Evolutionary conservation across 805 yeast species (phyloP).

Genomic region (Starmerella ratchasimensis): DNA sequence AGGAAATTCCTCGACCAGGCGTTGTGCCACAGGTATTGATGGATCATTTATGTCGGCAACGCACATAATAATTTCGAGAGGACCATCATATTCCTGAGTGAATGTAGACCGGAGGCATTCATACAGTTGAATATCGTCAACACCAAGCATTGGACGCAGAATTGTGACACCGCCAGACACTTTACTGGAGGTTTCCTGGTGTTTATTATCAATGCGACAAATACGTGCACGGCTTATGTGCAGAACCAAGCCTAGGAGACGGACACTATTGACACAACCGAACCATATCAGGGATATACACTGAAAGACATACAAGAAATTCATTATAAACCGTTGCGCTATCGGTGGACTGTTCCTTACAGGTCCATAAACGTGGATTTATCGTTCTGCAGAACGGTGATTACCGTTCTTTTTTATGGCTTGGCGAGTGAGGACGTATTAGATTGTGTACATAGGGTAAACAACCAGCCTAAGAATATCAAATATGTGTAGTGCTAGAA

Average conservation of each 20-base stretch:
- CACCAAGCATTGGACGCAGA: constrained; percentile 68
- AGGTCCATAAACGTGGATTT: too few species aligned
- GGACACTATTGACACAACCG: constrained; percentile 5
- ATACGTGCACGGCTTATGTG: constrained; percentile 4
- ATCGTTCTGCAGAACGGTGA: too few species aligned
- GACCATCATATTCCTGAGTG: constrained; percentile 44
- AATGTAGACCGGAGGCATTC: constrained; percentile 56
- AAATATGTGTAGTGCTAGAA: too few species aligned
- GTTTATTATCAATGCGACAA: background rate
- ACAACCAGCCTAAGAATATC: too few species aligned
- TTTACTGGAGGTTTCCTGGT: too few species aligned
- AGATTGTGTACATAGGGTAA: too few species aligned
- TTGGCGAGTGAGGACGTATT: too few species aligned
- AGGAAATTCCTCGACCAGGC: constrained; percentile 41
- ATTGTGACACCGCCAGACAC: constrained; percentile 49
- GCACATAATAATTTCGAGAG: constrained; percentile 65
- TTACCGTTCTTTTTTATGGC: too few species aligned
- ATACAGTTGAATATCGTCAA: constrained; percentile 57
- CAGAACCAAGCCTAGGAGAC: constrained; percentile 6
- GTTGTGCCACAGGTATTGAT: constrained; percentile 43
- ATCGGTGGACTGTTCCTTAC: too few species aligned
- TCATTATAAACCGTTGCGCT: too few species aligned
- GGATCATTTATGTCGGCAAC: constrained; percentile 53
- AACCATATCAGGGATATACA: constrained; percentile 10
- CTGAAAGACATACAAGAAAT: too few species aligned